Percentiles rank a stretch among this genome's conserved stretches.
Evolutionary conservation across 2,329 filamentous ascomycete species (phyloP).

Genomic region (Aspergillus arachidicola): DNA sequence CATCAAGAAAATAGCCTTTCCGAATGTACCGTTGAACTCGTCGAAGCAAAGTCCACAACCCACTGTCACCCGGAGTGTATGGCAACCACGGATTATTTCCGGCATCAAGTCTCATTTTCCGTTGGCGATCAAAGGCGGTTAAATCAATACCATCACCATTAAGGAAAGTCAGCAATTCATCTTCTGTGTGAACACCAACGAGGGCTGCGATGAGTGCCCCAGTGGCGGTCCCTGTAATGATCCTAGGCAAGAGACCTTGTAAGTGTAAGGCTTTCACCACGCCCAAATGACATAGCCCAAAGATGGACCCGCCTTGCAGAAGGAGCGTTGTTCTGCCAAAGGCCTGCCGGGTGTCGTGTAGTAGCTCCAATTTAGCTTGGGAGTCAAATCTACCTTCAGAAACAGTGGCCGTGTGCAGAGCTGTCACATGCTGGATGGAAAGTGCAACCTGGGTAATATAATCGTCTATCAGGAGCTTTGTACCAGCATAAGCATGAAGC

Average conservation of each 20-base stretch:
- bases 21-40: constrained; percentile 69
- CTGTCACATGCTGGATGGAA: constrained; percentile 75
- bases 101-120: constrained; percentile 21
- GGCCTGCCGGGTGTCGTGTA: constrained; percentile 84
- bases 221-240: constrained; percentile 88
- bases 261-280: constrained; percentile 86
- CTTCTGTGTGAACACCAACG: constrained; percentile 83
- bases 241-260: constrained; percentile 78
- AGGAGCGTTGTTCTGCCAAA: constrained; percentile 86
- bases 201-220: constrained; percentile 87
- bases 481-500: constrained; percentile 82
- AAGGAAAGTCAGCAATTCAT: constrained; percentile 76
- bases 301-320: constrained; percentile 86
- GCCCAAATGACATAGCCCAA: constrained; percentile 85
- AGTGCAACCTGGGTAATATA: constrained; percentile 85
- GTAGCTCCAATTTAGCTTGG: constrained; percentile 79
- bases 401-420: constrained; percentile 61
- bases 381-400: constrained; percentile 60
- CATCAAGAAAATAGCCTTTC: constrained; percentile 83
- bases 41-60: constrained; percentile 63
- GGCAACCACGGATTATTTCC: constrained; percentile 8
- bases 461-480: constrained; percentile 87
- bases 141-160: constrained; percentile 81
- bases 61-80: constrained; percentile 39
- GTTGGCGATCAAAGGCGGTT: constrained; percentile 67